A percentile compares a stretch with the other conserved stretches of the same genome.
phyloP scores from a whole-genome alignment of 371 early-diverging fungal species.

The Syncephalastrum sp. region DNA sequence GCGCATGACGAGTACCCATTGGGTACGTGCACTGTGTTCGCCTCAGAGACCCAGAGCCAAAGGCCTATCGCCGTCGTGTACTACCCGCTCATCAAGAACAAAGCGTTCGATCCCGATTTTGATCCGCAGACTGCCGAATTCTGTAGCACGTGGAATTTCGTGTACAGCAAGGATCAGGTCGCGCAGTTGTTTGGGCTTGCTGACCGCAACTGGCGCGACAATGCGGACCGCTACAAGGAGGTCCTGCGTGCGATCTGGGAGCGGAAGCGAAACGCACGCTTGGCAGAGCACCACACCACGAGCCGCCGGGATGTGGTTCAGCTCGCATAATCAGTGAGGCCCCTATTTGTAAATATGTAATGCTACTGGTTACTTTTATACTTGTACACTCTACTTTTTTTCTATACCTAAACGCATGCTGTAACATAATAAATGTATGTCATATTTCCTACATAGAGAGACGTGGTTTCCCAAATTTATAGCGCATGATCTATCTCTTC shows the following conservation, averaged over 20 bases:
- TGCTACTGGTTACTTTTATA: neutral
- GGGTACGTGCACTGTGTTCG: constrained; percentile 39
- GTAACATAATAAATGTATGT: too few species aligned
- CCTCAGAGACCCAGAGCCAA: constrained; percentile 20
- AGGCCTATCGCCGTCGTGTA: constrained; percentile 56
- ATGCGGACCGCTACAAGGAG: constrained; percentile 39
- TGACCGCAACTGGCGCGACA: constrained; percentile 46
- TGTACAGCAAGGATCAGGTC: constrained; percentile 58
- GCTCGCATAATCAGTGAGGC: neutral
- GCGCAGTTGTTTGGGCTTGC: constrained; percentile 52
- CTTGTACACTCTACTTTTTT: neutral
- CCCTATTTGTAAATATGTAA: neutral
- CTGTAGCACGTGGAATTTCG: constrained; percentile 69
- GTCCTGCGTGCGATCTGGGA: constrained; percentile 46
- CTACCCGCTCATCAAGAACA: constrained; percentile 60
- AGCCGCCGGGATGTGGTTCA: neutral
- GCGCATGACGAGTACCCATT: constrained; percentile 23
- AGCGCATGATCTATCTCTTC: too few species aligned
- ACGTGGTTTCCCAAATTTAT: too few species aligned
- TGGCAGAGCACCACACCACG: neutral
- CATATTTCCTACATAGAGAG: too few species aligned
- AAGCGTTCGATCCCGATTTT: constrained; percentile 52
- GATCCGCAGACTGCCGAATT: constrained; percentile 64
- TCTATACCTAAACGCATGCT: neutral
- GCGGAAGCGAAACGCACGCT: constrained; percentile 31